These are phyloP conservation scores for Glebionis coronaria DNA, from an alignment of 129 eudicot genomes.

Conservation along the genomic window DNA sequence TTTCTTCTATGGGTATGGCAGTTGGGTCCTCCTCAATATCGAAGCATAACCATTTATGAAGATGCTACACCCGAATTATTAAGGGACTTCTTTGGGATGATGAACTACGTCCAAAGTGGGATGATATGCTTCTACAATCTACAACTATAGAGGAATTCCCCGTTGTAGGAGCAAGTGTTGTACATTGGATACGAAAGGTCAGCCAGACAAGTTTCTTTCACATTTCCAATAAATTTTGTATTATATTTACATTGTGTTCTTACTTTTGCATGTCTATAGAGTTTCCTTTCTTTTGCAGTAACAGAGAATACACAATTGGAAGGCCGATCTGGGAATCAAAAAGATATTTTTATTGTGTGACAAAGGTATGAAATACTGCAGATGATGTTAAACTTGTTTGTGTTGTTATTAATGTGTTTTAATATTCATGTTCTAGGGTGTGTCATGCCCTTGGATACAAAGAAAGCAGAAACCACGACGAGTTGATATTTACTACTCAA, in stretches of 20 bases:
- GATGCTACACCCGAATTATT: conserved; percentile 82
- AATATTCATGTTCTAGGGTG: conserved; percentile 50
- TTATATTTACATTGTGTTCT: neutral
- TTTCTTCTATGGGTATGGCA: conserved; percentile 26
- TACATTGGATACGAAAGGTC: conserved; percentile 94
- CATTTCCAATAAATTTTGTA: conserved; percentile 3
- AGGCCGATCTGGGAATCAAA: conserved; percentile 90
- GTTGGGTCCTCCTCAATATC: conserved; percentile 90
- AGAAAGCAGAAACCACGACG: conserved; percentile 77
- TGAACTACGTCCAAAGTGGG: conserved; percentile 82
- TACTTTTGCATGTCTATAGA: conserved; percentile 29
- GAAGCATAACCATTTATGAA: conserved; percentile 80
- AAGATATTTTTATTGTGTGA: conserved; percentile 81
- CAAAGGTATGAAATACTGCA: conserved; percentile 52
- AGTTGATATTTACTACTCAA: conserved; percentile 82
- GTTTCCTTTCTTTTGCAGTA: conserved; percentile 97
- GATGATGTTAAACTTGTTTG: neutral
- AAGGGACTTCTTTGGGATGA: conserved; percentile 98
- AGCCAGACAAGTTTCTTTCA: conserved; percentile 11
- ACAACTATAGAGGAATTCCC: conserved; percentile 65
- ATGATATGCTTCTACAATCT: conserved; percentile 74
- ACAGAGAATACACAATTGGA: conserved; percentile 81
- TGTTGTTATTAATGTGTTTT: neutral
- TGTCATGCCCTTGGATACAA: conserved; percentile 53
- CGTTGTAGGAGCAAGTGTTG: conserved; percentile 68